A percentile compares a stretch with the other conserved stretches of the same genome.
Evolutionary conservation across 345 rosid genomes (phyloP).

Genomic region (Lepidium africanum): DNA sequence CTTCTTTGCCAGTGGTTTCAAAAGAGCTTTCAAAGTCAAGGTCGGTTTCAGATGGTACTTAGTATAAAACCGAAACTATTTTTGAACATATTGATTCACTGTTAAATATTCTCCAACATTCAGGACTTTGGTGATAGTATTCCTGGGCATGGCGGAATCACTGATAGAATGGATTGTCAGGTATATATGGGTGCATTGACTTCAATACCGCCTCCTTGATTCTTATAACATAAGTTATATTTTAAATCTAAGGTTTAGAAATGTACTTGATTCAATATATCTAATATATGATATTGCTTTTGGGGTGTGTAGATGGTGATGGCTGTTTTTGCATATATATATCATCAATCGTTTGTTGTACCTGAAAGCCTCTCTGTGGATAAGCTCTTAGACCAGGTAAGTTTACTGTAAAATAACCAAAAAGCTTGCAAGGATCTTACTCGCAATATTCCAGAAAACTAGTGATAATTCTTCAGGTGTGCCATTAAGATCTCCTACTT

Average conservation of each 20-base stretch:
- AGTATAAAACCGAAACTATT: not conserved
- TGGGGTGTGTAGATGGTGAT: conserved; percentile 63
- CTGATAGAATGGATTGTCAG: conserved; percentile 97
- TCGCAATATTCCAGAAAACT: too few relatives aligned
- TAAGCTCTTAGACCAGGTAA: conserved; percentile 72
- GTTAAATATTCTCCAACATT: not conserved
- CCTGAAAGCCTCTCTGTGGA: conserved; percentile 57
- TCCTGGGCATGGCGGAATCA: conserved; percentile 96
- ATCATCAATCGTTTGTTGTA: conserved; percentile 77
- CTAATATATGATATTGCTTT: not conserved
- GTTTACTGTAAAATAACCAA: not conserved
- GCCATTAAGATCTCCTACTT: not conserved
- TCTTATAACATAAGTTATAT: not conserved
- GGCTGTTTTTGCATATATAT: conserved; percentile 96
- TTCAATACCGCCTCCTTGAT: not conserved
- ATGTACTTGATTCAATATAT: not conserved
- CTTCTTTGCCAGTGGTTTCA: conserved; percentile 92
- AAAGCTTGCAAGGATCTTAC: too few relatives aligned
- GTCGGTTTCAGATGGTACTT: conserved; percentile 23
- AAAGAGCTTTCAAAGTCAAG: conserved; percentile 93
- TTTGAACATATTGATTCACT: not conserved
- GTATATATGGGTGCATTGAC: conserved; percentile 19
- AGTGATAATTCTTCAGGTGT: too few relatives aligned
- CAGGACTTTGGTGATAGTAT: conserved; percentile 59
- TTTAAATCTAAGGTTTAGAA: not conserved